Evolutionary conservation across 1,139 yeast species (phyloP).

Genomic region (Kodamaea plutei): DNA sequence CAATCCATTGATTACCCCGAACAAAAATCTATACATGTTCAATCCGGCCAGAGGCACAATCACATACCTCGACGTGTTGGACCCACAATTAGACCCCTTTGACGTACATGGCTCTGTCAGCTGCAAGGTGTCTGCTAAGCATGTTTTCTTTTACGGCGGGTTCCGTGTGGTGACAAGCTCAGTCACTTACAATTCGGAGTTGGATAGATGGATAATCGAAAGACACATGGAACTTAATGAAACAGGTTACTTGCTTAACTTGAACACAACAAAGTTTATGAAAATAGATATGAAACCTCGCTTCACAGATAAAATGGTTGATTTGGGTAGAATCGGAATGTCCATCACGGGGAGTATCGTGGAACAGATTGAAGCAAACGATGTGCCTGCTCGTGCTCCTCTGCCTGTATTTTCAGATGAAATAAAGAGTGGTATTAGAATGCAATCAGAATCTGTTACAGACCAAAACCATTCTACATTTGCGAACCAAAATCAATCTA

Average conservation of each 20-base stretch:
- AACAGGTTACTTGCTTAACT: constrained; percentile 37
- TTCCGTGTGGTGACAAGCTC: constrained; percentile 26
- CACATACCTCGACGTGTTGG: constrained; percentile 25
- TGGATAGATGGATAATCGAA: constrained; percentile 36
- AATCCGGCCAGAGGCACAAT: constrained; percentile 34
- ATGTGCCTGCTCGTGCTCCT: constrained; percentile 14
- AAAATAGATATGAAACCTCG: constrained; percentile 24
- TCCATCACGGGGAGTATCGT: constrained; percentile 18
- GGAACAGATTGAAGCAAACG: constrained; percentile 7
- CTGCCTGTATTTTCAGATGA: constrained; percentile 19
- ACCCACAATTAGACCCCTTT: constrained; percentile 22
- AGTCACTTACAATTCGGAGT: constrained; percentile 19
- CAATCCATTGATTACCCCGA: constrained; percentile 34
- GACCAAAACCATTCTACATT: no score
- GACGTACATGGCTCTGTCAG: constrained; percentile 27
- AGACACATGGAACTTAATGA: constrained; percentile 31
- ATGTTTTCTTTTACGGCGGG: constrained; percentile 43
- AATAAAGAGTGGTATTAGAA: no score
- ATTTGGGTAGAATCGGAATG: constrained; percentile 13
- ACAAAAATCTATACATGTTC: constrained; percentile 24
- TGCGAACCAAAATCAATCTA: no score
- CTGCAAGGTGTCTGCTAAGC: constrained; percentile 31
- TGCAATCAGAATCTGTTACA: no score
- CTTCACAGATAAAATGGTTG: constrained; percentile 7
- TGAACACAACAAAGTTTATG: constrained; percentile 27